Base-by-base conservation (phyloP, 2,329 filamentous ascomycete species). In the Clarireedia monteithiana region DNA sequence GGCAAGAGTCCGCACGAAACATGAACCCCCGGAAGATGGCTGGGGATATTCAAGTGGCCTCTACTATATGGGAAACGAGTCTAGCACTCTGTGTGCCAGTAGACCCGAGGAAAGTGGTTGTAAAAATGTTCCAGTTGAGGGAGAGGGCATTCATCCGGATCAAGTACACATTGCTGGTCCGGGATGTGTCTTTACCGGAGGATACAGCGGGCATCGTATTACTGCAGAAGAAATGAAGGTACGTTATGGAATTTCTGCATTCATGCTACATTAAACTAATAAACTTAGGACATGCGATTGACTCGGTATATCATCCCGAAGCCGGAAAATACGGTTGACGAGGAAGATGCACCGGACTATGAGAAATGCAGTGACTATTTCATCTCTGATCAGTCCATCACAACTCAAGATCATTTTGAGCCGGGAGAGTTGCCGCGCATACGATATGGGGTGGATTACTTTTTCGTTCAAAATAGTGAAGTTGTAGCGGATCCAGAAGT, bases 261-360 rank as follows among this genome's bases (percentile, higher is more conserved):
- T 12, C 17, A 7, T 26, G 6, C 38, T 7, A 24, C 15, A 27
- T 5, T 17, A 7, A 6, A 3, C 27, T 45, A 12, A 46, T 46
- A 26, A 24, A 26, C n/a, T 9, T 14, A 50, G 53, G 17, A 55
- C 36, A 55, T 55, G 27, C 40, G 4, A 3, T 23, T 55, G 10
- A 42, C 49, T 24, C 52, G 55, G n/a, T 60, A 58, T 50, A 49
- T 61, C 17, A n/a, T 59, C 15, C 23, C 7, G 17, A 58, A 58
- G 39, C 47, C 50, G 4, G 34, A 47, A 39, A 26, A 34, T 23
- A 3, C 2, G 12, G n/a, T 48, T 6, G 15, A 50, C 24, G 55
- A 59, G 23, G 44, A 49, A 15, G 30, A 53, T 30, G 54, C 49
- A 20, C n/a, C 24, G 15, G 27, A 56, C 4, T 50, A 53, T 52